Evolutionary conservation across 345 rosid species (phyloP).

Genomic region (Citrus glauca): DNA sequence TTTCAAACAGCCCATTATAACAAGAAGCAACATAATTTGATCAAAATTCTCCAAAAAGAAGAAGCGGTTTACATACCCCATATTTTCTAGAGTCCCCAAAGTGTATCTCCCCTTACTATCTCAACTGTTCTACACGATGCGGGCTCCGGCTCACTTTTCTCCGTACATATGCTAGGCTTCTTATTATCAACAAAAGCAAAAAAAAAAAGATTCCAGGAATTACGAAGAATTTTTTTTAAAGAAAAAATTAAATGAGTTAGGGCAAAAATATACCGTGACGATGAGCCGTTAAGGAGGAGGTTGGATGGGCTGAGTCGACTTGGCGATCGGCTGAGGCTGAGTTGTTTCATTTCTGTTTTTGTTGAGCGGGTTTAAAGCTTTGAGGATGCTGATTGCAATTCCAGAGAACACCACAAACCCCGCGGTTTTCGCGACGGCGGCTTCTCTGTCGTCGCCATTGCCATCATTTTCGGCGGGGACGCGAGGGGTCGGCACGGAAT

Average conservation of each 20-base stretch:
- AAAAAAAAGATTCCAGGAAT: neutral
- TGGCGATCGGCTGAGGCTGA: neutral
- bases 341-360: constrained; percentile 13
- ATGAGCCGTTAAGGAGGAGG: constrained; percentile 10
- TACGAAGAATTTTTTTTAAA: neutral
- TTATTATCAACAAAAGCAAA: neutral
- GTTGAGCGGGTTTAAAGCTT: constrained; percentile 26
- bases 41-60: neutral
- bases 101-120: constrained; percentile 32
- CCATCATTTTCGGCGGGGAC: neutral
- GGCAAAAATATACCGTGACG: neutral
- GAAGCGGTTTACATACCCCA: constrained; percentile 17
- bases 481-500: constrained; percentile 6
- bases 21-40: neutral
- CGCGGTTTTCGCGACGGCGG: constrained; percentile 21
- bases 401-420: constrained; percentile 30
- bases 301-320: constrained; percentile 7
- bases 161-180: constrained; percentile 11
- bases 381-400: constrained; percentile 33
- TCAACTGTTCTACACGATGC: constrained; percentile 1
- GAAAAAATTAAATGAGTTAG: no score
- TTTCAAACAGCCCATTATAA: neutral
- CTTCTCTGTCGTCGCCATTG: neutral
- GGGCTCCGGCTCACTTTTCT: constrained; percentile 4
- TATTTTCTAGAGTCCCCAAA: constrained; percentile 32